These are phyloP conservation scores for Gryganskiella cystojenkinii DNA, from an alignment of 192 early-diverging fungal genomes.

Conservation along the genomic window DNA sequence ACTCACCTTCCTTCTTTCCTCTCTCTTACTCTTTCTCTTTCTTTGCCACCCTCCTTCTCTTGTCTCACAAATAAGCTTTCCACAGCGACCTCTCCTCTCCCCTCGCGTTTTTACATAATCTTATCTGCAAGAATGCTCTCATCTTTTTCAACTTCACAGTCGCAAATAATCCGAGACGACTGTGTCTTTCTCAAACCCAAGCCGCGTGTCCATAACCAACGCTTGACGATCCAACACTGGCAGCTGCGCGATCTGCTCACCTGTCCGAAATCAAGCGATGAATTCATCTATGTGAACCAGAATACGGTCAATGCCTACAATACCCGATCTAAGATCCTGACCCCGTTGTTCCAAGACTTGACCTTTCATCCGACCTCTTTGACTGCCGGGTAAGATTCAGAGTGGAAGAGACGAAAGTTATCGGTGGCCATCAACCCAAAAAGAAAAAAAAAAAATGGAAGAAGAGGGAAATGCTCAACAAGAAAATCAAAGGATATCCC, in stretches of 20 bases:
- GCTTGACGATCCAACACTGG: constrained; percentile 95
- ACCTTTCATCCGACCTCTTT: constrained; percentile 71
- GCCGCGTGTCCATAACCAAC: constrained; percentile 77
- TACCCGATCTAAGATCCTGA: constrained; percentile 62
- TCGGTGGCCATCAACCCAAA: no score
- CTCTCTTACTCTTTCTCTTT: not conserved
- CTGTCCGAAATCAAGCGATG: constrained; percentile 75
- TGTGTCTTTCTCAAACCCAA: constrained; percentile 76
- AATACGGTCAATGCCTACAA: constrained; percentile 75
- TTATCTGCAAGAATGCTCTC: constrained; percentile 11
- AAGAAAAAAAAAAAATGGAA: constrained; percentile 57
- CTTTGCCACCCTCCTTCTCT: no score
- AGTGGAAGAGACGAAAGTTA: constrained; percentile 47
- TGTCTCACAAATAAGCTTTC: no score
- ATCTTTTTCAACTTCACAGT: constrained; percentile 15
- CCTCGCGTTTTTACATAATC: not conserved
- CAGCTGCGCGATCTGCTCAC: constrained; percentile 92
- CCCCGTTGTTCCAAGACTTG: constrained; percentile 70
- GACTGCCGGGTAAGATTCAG: constrained; percentile 43
- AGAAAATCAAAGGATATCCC: not conserved
- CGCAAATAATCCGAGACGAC: constrained; percentile 63
- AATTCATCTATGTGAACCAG: constrained; percentile 85
- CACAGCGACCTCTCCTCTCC: not conserved
- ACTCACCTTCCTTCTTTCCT: not conserved
- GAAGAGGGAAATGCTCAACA: no score